Conservation (phyloP, 129 eudicot species). For the Tanacetum coccineum region DNA sequence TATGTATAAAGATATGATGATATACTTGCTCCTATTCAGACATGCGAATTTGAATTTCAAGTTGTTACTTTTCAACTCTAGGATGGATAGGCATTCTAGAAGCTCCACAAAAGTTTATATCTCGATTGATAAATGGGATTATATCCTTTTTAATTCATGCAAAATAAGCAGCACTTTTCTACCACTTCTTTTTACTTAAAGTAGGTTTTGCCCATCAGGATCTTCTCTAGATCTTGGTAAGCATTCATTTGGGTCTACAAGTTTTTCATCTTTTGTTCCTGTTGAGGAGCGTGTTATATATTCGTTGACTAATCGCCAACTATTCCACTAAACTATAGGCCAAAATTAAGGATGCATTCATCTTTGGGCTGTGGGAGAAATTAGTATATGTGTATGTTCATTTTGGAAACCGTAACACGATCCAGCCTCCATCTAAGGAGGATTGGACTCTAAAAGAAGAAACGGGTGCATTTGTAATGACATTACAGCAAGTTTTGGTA, state of each 20-base stretch:
- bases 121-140: not conserved
- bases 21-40: no score
- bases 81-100: no score
- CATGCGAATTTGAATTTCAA: no score
- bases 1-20: no score
- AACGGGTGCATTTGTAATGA: not conserved
- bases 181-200: not conserved
- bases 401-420: not conserved
- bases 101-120: no score
- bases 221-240: slow-evolving; percentile 1
- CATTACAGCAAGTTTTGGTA: no score
- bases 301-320: not conserved
- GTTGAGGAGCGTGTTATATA: not conserved
- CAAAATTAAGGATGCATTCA: not conserved
- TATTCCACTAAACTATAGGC: not conserved
- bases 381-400: not conserved
- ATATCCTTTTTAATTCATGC: not conserved
- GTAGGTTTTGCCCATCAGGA: not conserved
- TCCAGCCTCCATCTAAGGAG: not conserved
- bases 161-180: not conserved
- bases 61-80: no score
- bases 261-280: not conserved
- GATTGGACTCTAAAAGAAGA: not conserved
- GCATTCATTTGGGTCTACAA: not conserved
- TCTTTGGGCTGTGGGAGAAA: not conserved